phyloP scores from a whole-genome alignment of 2,329 filamentous ascomycete genomes.

The Aspergillus texensis region DNA sequence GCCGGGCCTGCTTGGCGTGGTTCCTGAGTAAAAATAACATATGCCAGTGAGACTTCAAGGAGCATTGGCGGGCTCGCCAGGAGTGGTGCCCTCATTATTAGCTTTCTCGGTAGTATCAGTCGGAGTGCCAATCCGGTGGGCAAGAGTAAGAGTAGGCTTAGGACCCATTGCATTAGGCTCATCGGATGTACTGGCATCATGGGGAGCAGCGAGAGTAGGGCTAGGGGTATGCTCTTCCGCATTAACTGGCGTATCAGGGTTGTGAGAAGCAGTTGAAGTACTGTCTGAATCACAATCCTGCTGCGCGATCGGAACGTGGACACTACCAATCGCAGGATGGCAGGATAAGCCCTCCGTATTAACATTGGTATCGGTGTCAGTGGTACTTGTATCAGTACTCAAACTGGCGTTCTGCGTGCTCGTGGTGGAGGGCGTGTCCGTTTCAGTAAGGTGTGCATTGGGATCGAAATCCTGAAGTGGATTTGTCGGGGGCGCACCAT shows the following conservation, averaged over 20 bases:
- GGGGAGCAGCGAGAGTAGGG: neutral
- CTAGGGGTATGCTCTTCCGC: neutral
- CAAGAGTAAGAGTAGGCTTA: neutral
- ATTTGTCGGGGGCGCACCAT: neutral
- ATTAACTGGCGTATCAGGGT: neutral
- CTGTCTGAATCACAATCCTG: neutral
- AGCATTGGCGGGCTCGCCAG: neutral
- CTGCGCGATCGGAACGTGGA: neutral
- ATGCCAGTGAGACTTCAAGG: neutral
- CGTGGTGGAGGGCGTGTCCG: too few species aligned
- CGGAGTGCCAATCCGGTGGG: neutral
- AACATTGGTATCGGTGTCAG: neutral
- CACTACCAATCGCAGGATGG: neutral
- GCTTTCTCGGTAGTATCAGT: neutral
- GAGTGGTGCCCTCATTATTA: neutral
- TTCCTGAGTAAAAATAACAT: neutral
- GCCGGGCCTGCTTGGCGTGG: too few species aligned
- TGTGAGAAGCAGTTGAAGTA: neutral
- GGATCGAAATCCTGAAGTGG: too few species aligned
- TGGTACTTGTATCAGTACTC: neutral
- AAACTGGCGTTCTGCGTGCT: neutral
- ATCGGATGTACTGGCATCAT: neutral
- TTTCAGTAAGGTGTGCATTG: too few species aligned
- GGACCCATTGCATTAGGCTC: neutral
- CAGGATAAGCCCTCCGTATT: neutral